Conservation (phyloP, 345 rosid species). For the Durio zibethinus region DNA sequence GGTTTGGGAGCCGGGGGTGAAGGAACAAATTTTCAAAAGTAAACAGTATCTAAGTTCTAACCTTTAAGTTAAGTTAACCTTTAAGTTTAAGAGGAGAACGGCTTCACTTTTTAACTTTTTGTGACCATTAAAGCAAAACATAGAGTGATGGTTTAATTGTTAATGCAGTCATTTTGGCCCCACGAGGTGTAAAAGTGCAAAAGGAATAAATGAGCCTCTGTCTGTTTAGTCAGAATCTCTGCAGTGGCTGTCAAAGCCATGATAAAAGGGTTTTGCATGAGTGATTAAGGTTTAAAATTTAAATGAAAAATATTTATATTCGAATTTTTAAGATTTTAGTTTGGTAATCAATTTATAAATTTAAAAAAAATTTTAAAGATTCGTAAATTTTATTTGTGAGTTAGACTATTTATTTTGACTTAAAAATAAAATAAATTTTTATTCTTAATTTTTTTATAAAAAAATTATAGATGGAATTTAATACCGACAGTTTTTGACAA, state of each 20-base stretch:
- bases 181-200: constrained; percentile 9
- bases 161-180: not conserved
- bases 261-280: not conserved
- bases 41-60: not conserved
- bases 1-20: not conserved
- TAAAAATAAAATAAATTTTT: too few species aligned
- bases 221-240: constrained; percentile 12
- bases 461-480: too few species aligned
- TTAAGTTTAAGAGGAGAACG: not conserved
- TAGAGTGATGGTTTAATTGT: not conserved
- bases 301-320: too few species aligned
- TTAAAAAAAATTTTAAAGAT: too few species aligned
- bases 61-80: too few species aligned
- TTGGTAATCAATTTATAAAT: too few species aligned
- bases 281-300: too few species aligned
- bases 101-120: not conserved
- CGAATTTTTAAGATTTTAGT: too few species aligned
- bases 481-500: too few species aligned
- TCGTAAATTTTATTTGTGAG: too few species aligned
- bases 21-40: not conserved
- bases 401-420: too few species aligned
- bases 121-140: constrained; percentile 17
- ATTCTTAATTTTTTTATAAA: too few species aligned
- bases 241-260: not conserved
- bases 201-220: constrained; percentile 12